These are phyloP conservation scores for Calonectria crousiana DNA, from an alignment of 2,329 filamentous ascomycete species.

Conservation along the genomic window DNA sequence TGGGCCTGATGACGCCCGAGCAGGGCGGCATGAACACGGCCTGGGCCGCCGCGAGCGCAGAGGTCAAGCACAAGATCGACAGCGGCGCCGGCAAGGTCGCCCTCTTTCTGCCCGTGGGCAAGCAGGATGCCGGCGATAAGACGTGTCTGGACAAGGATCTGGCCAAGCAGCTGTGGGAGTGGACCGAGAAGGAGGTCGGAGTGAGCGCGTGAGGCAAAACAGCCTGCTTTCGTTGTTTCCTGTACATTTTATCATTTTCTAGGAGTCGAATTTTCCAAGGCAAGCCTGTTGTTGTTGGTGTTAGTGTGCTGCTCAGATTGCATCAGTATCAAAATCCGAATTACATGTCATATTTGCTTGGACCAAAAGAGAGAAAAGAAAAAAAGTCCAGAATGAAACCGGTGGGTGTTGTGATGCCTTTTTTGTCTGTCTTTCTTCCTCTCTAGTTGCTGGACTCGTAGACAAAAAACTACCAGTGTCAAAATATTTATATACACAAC, in stretches of 20 bases:
- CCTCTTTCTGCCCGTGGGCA: conserved; percentile 47
- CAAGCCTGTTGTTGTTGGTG: not conserved
- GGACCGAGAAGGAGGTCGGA: conserved; percentile 46
- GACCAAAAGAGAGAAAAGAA: not conserved
- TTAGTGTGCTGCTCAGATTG: not conserved
- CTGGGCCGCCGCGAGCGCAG: conserved; percentile 46
- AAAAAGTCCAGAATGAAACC: not conserved
- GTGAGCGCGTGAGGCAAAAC: conserved; percentile 8
- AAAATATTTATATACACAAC: conserved; percentile 45
- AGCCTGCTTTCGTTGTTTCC: not conserved
- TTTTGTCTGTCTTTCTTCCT: conserved; percentile 26
- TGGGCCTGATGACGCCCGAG: conserved; percentile 39
- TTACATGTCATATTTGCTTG: not conserved
- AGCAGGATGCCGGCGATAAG: conserved; percentile 34
- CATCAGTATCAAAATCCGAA: not conserved
- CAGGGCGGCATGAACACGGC: conserved; percentile 48
- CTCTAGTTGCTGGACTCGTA: conserved; percentile 8
- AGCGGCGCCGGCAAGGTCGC: conserved; percentile 29
- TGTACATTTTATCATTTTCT: not conserved
- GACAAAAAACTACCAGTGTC: conserved; percentile 26
- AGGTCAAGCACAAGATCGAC: conserved; percentile 32
- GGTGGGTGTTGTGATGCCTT: conserved; percentile 25
- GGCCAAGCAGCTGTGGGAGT: conserved; percentile 53
- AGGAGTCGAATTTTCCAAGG: not conserved
- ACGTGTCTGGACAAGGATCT: conserved; percentile 45